Base-by-base conservation (phyloP, 2,329 filamentous ascomycete species). In the Sporothrix inflata region DNA sequence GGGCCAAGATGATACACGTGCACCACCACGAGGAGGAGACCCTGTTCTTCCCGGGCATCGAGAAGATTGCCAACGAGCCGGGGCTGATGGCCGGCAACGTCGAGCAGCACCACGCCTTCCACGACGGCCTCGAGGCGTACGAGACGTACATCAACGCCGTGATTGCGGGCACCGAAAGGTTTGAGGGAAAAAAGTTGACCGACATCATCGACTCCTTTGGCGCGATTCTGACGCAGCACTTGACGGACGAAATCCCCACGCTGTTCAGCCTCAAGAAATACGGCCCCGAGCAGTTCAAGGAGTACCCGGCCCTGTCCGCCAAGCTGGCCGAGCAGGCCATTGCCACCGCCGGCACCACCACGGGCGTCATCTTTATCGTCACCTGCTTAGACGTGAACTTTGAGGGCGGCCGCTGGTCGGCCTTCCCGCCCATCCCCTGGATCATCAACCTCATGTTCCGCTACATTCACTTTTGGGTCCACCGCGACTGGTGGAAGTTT, bases 241-340 rank as follows among this genome's bases (percentile, higher is more conserved):
- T 85, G 12, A 74, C 73, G 3, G 79, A 82, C 7, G 83, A 85
- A 74, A 81, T 85, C 57, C 75, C 76, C 45, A 79, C 79, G 51
- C 78, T 85, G 19, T 66, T 81, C 51, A 76, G 67, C 0, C 75
- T 84, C 19, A 75, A 76, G 7, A 76, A 78, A 69, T 82, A 79
- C 65, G 79, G 78, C 34, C 11, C 11, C 14, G 80, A 80, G 38
- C 78, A 78, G 55, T 76, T 78, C 47, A 78, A 82, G 1, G 73
- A 42, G 1, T 27, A 78, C 67, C 69, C 68, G n/a, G 68, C 73
- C 55, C 42, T 71, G 7, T 57, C 77, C 3, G 72, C 57, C 1
- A 66, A 75, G 12, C 75, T 75, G 27, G 77, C 65, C 4, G 60
- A 77, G 60, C 73, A 74, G 34, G 75, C 69, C 14, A 75, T 78